Conservation (phyloP, 2,329 filamentous ascomycete species). For the Aspergillus sp. region DNA sequence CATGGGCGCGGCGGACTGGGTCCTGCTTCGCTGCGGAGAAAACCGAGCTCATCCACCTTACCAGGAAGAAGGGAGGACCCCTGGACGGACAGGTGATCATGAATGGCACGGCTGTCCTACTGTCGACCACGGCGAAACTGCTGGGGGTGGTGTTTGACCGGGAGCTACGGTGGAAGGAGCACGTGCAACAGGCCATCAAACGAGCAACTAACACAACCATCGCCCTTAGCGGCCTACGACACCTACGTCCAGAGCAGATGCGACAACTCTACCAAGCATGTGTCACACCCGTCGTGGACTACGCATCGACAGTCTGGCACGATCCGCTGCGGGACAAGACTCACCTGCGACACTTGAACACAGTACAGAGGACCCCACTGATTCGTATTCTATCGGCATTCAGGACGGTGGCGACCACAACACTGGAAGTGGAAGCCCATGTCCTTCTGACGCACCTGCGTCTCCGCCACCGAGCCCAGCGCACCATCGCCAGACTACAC, state of each 20-base stretch:
- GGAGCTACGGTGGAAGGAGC: conserved; percentile 23
- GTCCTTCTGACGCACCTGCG: too few relatives aligned
- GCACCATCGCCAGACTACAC: too few relatives aligned
- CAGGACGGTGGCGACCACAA: too few relatives aligned
- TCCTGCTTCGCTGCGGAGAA: too few relatives aligned
- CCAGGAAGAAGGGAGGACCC: conserved; percentile 15
- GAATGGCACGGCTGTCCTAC: conserved; percentile 18
- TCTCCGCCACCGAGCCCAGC: too few relatives aligned
- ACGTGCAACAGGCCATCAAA: conserved; percentile 25
- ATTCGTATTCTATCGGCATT: too few relatives aligned
- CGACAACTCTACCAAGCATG: conserved; percentile 26
- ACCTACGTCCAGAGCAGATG: conserved; percentile 24
- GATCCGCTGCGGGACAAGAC: conserved; percentile 6
- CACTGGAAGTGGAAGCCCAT: too few relatives aligned
- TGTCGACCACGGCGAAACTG: conserved; percentile 21
- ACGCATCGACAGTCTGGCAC: conserved; percentile 24
- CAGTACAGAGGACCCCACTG: too few relatives aligned
- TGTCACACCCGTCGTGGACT: conserved; percentile 23
- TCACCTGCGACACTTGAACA: neutral
- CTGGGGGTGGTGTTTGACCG: conserved; percentile 23
- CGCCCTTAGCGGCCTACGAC: conserved; percentile 17
- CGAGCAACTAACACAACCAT: conserved; percentile 18
- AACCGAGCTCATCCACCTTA: conserved; percentile 31
- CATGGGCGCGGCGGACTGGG: conserved; percentile 31
- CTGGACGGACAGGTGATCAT: conserved; percentile 17